These are phyloP conservation scores for Hypoxylon fuscum DNA, from an alignment of 495 filamentous ascomycete genomes.

Conservation along the genomic window DNA sequence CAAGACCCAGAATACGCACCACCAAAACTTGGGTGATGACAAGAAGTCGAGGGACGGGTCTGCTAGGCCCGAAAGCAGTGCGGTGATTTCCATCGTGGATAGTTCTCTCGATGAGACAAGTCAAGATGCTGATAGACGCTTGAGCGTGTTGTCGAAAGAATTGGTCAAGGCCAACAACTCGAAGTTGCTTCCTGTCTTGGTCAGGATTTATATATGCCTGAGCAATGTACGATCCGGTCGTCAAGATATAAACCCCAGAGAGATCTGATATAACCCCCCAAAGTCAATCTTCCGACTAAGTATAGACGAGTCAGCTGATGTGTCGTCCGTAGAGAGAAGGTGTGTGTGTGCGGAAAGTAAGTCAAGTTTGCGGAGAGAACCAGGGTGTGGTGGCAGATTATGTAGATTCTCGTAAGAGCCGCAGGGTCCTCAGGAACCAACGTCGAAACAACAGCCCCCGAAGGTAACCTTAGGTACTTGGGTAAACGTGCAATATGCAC, in stretches of 20 bases:
- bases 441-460: background rate
- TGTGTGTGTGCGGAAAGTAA: slow-evolving; percentile 18
- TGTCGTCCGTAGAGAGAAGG: slow-evolving; percentile 14
- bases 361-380: slow-evolving; percentile 15
- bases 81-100: slow-evolving; percentile 43
- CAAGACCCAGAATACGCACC: slow-evolving; percentile 52
- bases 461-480: slow-evolving; percentile 23
- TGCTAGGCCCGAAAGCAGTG: slow-evolving; percentile 46
- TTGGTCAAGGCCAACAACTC: slow-evolving; percentile 10
- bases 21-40: slow-evolving; percentile 43
- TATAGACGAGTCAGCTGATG: slow-evolving; percentile 24
- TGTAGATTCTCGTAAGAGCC: slow-evolving; percentile 34
- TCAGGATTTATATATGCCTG: background rate
- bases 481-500: slow-evolving; percentile 15
- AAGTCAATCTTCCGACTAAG: slow-evolving; percentile 29
- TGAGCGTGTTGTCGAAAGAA: slow-evolving; percentile 25
- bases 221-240: slow-evolving; percentile 28
- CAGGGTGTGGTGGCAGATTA: slow-evolving; percentile 17
- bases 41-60: slow-evolving; percentile 51
- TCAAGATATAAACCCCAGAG: slow-evolving; percentile 19
- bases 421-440: slow-evolving; percentile 23
- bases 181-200: slow-evolving; percentile 10
- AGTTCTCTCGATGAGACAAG: background rate
- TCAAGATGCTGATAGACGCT: slow-evolving; percentile 12
- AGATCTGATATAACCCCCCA: slow-evolving; percentile 15